A percentile compares a stretch with the other conserved stretches of the same genome.
Evolutionary conservation across 2,329 filamentous ascomycete species (phyloP).

Genomic region (Fusarium dimerum): DNA sequence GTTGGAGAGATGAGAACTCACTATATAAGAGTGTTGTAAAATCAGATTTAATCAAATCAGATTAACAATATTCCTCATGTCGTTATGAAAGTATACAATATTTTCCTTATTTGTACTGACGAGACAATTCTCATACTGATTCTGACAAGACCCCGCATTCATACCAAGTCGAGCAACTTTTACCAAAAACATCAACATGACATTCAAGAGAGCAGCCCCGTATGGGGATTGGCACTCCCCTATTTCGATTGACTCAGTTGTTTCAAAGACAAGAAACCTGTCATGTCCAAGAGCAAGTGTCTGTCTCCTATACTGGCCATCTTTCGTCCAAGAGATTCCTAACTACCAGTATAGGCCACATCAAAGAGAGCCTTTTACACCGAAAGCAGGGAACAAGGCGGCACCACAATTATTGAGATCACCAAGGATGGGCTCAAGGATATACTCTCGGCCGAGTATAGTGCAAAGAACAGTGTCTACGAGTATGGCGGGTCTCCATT

Average conservation of each 20-base stretch:
- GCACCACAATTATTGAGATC: constrained; percentile 46
- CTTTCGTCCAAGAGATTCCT: not conserved
- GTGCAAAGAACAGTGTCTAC: constrained; percentile 48
- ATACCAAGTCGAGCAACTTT: constrained; percentile 2
- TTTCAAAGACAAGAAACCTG: constrained; percentile 36
- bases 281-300: constrained; percentile 40
- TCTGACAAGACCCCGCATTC: constrained; percentile 10
- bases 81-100: no score
- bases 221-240: constrained; percentile 44
- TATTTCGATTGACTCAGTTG: constrained; percentile 39
- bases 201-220: constrained; percentile 22
- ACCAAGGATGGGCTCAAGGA: constrained; percentile 35
- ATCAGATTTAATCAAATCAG: no score
- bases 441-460: constrained; percentile 45
- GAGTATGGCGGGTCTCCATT: constrained; percentile 54
- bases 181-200: constrained; percentile 13
- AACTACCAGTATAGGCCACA: constrained; percentile 20
- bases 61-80: no score
- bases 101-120: no score
- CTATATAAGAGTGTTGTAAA: no score
- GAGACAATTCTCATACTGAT: constrained; percentile 41
- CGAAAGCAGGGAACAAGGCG: constrained; percentile 42
- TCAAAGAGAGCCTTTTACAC: constrained; percentile 40
- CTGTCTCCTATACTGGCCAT: not conserved
- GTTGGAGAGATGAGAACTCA: no score